Conservation (phyloP, 495 filamentous ascomycete species). For the Lentithecium fluviatile region DNA sequence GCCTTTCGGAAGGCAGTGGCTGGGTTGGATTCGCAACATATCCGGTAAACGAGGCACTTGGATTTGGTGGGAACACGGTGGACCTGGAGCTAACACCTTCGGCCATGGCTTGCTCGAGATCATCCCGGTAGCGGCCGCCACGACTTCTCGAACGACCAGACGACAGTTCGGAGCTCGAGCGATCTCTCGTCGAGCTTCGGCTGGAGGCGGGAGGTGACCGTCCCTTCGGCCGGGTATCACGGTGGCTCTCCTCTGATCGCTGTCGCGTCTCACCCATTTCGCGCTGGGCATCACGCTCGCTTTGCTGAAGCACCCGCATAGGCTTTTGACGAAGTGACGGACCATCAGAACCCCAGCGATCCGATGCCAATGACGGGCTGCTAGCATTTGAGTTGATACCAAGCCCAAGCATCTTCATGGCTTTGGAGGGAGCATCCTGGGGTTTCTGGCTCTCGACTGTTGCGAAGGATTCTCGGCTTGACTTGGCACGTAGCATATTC, state of each 20-base stretch:
- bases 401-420: constrained; percentile 71
- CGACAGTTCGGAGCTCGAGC: constrained; percentile 45
- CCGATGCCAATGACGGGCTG: constrained; percentile 49
- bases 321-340: constrained; percentile 38
- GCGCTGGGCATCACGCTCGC: constrained; percentile 37
- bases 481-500: constrained; percentile 65
- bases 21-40: constrained; percentile 26
- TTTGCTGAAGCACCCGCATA: constrained; percentile 41
- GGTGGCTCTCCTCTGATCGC: constrained; percentile 25
- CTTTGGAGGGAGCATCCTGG: constrained; percentile 55
- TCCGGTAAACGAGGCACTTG: constrained; percentile 34
- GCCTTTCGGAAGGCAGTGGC: constrained; percentile 16
- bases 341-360: constrained; percentile 52
- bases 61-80: constrained; percentile 20
- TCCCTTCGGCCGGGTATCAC: constrained; percentile 22
- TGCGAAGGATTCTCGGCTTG: constrained; percentile 60
- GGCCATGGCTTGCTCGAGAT: constrained; percentile 44
- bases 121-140: constrained; percentile 43
- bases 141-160: constrained; percentile 42
- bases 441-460: constrained; percentile 37
- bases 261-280: constrained; percentile 32
- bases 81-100: constrained; percentile 38
- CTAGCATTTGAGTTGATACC: constrained; percentile 45
- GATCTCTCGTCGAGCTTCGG: constrained; percentile 37
- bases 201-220: constrained; percentile 35